Percentiles rank a stretch among this genome's conserved stretches.
These are phyloP conservation scores for Tephrocybe rancida DNA, from an alignment of 768 basidiomycete species.

Conservation along the genomic window DNA sequence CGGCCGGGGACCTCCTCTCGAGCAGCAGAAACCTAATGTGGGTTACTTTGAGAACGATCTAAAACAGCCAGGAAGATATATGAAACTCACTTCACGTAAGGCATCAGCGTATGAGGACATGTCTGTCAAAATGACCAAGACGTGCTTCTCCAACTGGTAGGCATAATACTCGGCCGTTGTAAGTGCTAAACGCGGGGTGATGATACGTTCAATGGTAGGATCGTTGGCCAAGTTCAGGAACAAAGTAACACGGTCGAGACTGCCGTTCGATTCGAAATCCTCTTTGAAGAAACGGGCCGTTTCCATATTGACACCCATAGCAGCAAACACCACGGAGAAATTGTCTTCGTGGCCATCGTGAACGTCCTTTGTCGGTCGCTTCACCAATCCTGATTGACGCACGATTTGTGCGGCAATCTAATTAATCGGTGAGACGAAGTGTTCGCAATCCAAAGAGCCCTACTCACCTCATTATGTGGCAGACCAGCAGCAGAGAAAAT, in stretches of 20 bases:
- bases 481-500: conserved; percentile 99
- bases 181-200: conserved; percentile 95
- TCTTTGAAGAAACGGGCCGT: conserved; percentile 99
- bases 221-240: conserved; percentile 99
- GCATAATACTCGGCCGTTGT: conserved; percentile 99
- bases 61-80: not conserved
- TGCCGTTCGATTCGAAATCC: conserved; percentile 98
- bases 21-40: conserved; percentile 86
- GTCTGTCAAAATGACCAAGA: conserved; percentile 97
- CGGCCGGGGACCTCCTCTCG: conserved; percentile 99
- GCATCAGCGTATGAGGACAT: conserved; percentile 99
- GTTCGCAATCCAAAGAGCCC: not conserved
- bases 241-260: conserved; percentile 94
- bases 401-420: conserved; percentile 99
- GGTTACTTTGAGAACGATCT: conserved; percentile 11
- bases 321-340: conserved; percentile 99
- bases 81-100: conserved; percentile 76
- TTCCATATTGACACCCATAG: conserved; percentile 99
- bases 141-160: conserved; percentile 99
- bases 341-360: conserved; percentile 99
- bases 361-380: conserved; percentile 94
- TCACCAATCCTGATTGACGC: conserved; percentile 97
- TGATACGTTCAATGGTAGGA: conserved; percentile 99
- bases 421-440: conserved; percentile 6
- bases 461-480: conserved; percentile 92